Conservation (phyloP, 768 basidiomycete species). For the Saitozyma podzolica region DNA sequence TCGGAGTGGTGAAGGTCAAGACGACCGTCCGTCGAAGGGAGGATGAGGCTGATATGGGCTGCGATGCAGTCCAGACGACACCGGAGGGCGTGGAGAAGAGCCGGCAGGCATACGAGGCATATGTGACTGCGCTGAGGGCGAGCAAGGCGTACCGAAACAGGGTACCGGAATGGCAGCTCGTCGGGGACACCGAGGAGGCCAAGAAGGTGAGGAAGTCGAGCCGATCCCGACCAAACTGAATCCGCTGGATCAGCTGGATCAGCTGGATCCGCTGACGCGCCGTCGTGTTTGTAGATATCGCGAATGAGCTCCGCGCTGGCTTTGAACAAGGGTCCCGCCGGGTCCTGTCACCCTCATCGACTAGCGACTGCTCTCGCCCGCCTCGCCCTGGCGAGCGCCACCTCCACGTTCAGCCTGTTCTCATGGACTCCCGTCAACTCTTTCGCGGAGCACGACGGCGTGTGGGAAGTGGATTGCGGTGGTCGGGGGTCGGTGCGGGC, state of each 20-base stretch:
- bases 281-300: slow-evolving; percentile 5
- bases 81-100: slow-evolving; percentile 12
- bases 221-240: no score
- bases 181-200: slow-evolving; percentile 55
- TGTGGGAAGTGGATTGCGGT: no score
- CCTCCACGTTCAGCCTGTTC: slow-evolving; percentile 12
- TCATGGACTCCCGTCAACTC: slow-evolving; percentile 27
- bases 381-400: slow-evolving; percentile 11
- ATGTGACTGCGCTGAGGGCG: slow-evolving; percentile 10
- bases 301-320: slow-evolving; percentile 12
- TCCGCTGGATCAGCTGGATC: neutral
- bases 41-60: neutral
- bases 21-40: neutral
- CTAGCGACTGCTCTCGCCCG: slow-evolving; percentile 27
- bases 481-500: no score
- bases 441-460: neutral
- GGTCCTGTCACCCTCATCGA: slow-evolving; percentile 34
- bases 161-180: no score
- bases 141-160: slow-evolving; percentile 53
- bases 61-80: slow-evolving; percentile 2
- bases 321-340: slow-evolving; percentile 20
- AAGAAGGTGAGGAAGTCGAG: slow-evolving; percentile 55
- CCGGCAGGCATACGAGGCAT: slow-evolving; percentile 8
- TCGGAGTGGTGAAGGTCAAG: no score
- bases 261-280: neutral